Evolutionary conservation across 2,329 filamentous ascomycete species (phyloP), one percentile per base, ranked within the genome.

Genomic region (Dryadomyces quercivorus): DNA sequence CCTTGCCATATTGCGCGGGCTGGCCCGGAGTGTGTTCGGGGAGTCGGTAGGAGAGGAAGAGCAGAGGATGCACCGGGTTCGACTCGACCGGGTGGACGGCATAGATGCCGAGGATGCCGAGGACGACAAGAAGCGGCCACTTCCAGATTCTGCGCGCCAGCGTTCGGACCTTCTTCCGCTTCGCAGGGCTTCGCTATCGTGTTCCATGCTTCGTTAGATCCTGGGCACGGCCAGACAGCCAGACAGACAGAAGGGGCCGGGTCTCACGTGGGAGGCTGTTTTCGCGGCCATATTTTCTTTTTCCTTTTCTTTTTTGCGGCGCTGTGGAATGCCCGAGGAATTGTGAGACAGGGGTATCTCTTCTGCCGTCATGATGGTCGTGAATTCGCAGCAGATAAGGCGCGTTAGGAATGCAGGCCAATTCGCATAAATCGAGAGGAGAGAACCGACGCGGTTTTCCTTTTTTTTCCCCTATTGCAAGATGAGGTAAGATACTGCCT

Each of bases 21-120:
- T 72, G 71, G 53, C 68, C 68, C 22, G 70, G 66, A 56, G 62
- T 63, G 53, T 67, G 66, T 44, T 9, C 51, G 16, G 85, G 80
- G 56, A 91, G 75, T 54, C 81, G 80, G 72, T 97, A 97, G 51
- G 90, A 93, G 57, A 96, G 82, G 76, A 95, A 95, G 68, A 96
- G 83, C 68, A 88, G 89, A 69, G 76, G 77, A 70, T 88, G 78
- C 60, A 95, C 68, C 12, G 86, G 86, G 68, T 96, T 96, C 56
- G 84, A 81, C 58, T 84, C 75, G 62, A 78, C 81, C 5, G 91
- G 91, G 66, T 90, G 85, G 64, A 88, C 66, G 60, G 82, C 80
- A 70, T 92, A 96, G 57, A 81, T 75, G 51, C 75, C 69, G 57
- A 87, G 70, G 64, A 91, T 75, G 64, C 82, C 62, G 57, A 76